Percentiles rank a stretch among this genome's conserved stretches.
phyloP scores from a whole-genome alignment of 2,329 filamentous ascomycete species.

The Exophiala phaeomuriformis region DNA sequence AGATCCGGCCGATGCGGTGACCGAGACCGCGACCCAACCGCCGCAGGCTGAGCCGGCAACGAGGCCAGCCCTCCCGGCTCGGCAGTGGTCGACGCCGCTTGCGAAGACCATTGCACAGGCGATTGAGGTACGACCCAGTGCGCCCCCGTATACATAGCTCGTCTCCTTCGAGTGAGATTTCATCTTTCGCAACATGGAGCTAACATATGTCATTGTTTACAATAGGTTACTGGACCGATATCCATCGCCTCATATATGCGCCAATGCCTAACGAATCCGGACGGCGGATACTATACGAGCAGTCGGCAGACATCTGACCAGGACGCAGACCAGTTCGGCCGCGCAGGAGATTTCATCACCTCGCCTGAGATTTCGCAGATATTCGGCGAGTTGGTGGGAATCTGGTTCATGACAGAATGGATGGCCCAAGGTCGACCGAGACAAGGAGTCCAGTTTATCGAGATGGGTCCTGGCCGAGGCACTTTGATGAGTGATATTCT shows the following conservation, averaged over 20 bases:
- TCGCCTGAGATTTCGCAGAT: constrained; percentile 96
- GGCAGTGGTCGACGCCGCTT: constrained; percentile 85
- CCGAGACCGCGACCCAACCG: constrained; percentile 29
- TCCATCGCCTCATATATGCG: constrained; percentile 95
- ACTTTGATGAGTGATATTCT: constrained; percentile 97
- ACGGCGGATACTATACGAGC: constrained; percentile 89
- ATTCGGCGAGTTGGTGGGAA: constrained; percentile 86
- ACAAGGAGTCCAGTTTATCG: constrained; percentile 76
- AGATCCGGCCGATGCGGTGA: neutral
- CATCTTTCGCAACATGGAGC: neutral
- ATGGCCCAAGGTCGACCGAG: constrained; percentile 73
- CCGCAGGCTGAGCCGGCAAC: constrained; percentile 2
- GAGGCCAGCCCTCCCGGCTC: constrained; percentile 30
- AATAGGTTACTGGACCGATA: constrained; percentile 74
- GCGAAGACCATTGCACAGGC: constrained; percentile 80
- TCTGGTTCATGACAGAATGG: constrained; percentile 97
- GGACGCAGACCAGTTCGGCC: constrained; percentile 75
- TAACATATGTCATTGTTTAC: no score
- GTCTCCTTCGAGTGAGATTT: neutral
- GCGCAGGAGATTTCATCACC: constrained; percentile 89
- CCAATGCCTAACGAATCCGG: constrained; percentile 87
- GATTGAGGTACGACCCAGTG: constrained; percentile 58
- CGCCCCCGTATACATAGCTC: neutral
- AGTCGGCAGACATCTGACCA: constrained; percentile 46
- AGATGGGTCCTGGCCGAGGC: constrained; percentile 87